A percentile compares a stretch with the other conserved stretches of the same genome.
Conservation (phyloP, 2,329 filamentous ascomycete genomes). For the Fonsecaea pedrosoi region DNA sequence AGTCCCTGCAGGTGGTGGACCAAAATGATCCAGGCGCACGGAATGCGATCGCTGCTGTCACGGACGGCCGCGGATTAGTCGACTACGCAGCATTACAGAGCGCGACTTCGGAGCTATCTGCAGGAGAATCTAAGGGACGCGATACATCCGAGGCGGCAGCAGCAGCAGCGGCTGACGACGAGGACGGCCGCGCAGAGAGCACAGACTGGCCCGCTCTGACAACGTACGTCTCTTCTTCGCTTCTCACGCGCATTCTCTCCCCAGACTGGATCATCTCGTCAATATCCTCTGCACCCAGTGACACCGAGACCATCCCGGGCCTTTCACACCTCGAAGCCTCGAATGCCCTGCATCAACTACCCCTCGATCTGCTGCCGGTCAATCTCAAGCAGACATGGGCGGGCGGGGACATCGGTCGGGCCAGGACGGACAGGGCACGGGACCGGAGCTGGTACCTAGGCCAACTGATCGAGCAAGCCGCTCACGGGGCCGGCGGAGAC, state of each 20-base stretch:
- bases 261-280: slow-evolving; percentile 62
- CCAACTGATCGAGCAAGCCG: slow-evolving; percentile 54
- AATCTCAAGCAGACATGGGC: slow-evolving; percentile 69
- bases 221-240: slow-evolving; percentile 53
- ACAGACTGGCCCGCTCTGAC: slow-evolving; percentile 60
- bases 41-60: slow-evolving; percentile 57
- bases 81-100: slow-evolving; percentile 36
- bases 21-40: slow-evolving; percentile 49
- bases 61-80: slow-evolving; percentile 40
- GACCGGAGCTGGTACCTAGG: slow-evolving; percentile 68
- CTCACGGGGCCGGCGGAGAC: slow-evolving; percentile 41
- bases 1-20: slow-evolving; percentile 47
- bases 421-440: slow-evolving; percentile 67
- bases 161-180: slow-evolving; percentile 37
- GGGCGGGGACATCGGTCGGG: slow-evolving; percentile 65
- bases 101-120: slow-evolving; percentile 34
- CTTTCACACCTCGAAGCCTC: slow-evolving; percentile 45
- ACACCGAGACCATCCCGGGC: slow-evolving; percentile 67
- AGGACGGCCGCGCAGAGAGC: slow-evolving; percentile 40
- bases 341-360: slow-evolving; percentile 37
- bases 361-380: slow-evolving; percentile 62
- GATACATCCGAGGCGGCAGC: slow-evolving; percentile 12
- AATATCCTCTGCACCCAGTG: slow-evolving; percentile 62
- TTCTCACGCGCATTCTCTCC: slow-evolving; percentile 35
- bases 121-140: slow-evolving; percentile 11